Conservation (phyloP, 1,284 basidiomycete species). For the Peniophora sp. region DNA sequence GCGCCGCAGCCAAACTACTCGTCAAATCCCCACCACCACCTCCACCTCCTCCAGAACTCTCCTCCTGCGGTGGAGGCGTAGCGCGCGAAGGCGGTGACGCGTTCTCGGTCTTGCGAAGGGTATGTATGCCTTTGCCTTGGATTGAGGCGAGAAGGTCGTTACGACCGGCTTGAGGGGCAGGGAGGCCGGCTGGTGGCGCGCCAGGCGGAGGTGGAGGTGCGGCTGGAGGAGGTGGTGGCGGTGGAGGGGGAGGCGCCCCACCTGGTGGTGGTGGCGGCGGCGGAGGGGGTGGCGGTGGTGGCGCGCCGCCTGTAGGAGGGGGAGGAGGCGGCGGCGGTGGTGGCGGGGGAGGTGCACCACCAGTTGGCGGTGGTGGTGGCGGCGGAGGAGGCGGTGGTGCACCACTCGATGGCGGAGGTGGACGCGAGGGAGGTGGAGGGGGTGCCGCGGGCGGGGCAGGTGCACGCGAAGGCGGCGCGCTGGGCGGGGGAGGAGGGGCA, state of each 20-base stretch:
- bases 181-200: slow-evolving; percentile 19
- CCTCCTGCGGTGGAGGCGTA: slow-evolving; percentile 22
- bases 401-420: slow-evolving; percentile 14
- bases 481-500: slow-evolving; percentile 22
- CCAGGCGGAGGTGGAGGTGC: slow-evolving; percentile 26
- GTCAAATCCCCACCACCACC: slow-evolving; percentile 51
- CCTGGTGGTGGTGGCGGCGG: too few species aligned
- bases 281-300: slow-evolving; percentile 19
- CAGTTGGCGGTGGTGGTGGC: slow-evolving; percentile 24
- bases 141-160: slow-evolving; percentile 59
- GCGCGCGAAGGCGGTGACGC: slow-evolving; percentile 22
- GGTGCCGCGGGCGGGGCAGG: slow-evolving; percentile 22
- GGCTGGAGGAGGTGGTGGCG: slow-evolving; percentile 18
- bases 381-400: slow-evolving; percentile 25
- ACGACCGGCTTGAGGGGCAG: slow-evolving; percentile 39
- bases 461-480: too few species aligned
- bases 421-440: slow-evolving; percentile 22
- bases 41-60: slow-evolving; percentile 18
- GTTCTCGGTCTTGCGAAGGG: slow-evolving; percentile 63
- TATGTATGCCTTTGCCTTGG: slow-evolving; percentile 63
- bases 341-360: slow-evolving; percentile 20
- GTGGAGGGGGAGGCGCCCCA: slow-evolving; percentile 14
- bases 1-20: slow-evolving; percentile 56
- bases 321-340: slow-evolving; percentile 29
- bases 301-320: slow-evolving; percentile 19